These are phyloP conservation scores for Periconia digitata DNA, from an alignment of 2,329 filamentous ascomycete genomes.

Conservation along the genomic window DNA sequence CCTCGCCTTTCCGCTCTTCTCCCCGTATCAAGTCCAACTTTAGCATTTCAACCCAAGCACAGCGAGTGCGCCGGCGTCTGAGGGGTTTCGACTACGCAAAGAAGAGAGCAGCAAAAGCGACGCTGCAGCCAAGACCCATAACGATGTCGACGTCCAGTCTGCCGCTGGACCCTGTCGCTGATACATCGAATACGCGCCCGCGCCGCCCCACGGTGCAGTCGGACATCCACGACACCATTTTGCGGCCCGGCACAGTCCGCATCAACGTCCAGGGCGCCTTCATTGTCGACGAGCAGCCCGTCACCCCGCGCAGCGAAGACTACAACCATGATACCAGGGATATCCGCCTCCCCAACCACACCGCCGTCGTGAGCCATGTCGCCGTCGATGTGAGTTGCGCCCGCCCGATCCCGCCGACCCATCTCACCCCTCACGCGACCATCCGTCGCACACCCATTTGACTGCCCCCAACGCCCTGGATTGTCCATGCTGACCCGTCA, in stretches of 20 bases:
- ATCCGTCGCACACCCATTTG: not conserved
- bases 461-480: not conserved
- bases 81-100: conserved; percentile 26
- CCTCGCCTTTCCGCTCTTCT: conserved; percentile 21
- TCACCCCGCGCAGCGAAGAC: conserved; percentile 53
- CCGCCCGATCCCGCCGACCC: not conserved
- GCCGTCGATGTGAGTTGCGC: conserved; percentile 78
- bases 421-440: not conserved
- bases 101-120: conserved; percentile 19
- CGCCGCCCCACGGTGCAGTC: conserved; percentile 35
- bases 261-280: conserved; percentile 98
- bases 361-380: conserved; percentile 91
- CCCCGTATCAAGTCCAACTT: conserved; percentile 14
- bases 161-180: conserved; percentile 21
- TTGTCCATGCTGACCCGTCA: conserved; percentile 17
- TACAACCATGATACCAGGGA: conserved; percentile 79
- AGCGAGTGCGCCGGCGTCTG: conserved; percentile 22
- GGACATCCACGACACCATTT: conserved; percentile 56
- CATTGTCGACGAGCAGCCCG: conserved; percentile 77
- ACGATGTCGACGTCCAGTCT: conserved; percentile 29
- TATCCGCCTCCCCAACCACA: conserved; percentile 95
- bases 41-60: conserved; percentile 16
- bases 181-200: conserved; percentile 17
- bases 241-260: conserved; percentile 70
- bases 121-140: conserved; percentile 41